Evolutionary conservation across 2,329 filamentous ascomycete species (phyloP), one percentile per base, ranked within the genome.

Genomic region (Dendryphion nanum): DNA sequence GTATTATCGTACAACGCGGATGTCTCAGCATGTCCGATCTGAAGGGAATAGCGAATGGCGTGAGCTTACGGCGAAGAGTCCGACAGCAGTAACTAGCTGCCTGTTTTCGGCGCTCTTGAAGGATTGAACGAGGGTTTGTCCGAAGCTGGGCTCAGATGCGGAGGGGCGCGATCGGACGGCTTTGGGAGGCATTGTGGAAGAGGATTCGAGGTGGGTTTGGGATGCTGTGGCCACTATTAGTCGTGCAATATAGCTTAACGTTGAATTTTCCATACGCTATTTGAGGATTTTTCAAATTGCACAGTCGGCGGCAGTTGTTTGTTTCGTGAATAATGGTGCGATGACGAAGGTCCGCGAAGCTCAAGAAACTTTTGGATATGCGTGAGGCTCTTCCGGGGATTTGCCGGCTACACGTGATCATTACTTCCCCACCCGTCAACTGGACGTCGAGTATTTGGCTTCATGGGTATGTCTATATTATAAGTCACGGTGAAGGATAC

Each of bases 31-130:
- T 14, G 7, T 33, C 17, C 30, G 13, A 5, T 17, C n/a, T n/a
- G n/a, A n/a, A n/a, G n/a, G n/a, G n/a, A n/a, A 33, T 5, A 14
- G 16, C 30, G 5, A 33, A 33, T 10, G 13, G 6, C 12, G 6
- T 21, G 17, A 34, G 23, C 72, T 62, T 69, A 77, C 74, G 53
- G 69, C 72, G 42, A 77, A 77, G 44, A 76, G 56, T 15, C 68
- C 68, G 33, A 76, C 59, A 6, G 70, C 64, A 21, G 68, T 70
- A 13, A 77, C 66, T 17, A 76, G 64, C 37, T 59, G 68, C 45
- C 72, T 61, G 57, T 77, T 77, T 47, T 77, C 74, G 30, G 65
- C 54, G 47, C 61, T 68, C 34, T 69, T 71, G 33, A 76, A 48
- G 26, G 60, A 63, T 40, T 64, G 57, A 44, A 70, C 55, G 33